phyloP scores from a whole-genome alignment of 2,329 filamentous ascomycete genomes.

The Eurotiales sp. region DNA sequence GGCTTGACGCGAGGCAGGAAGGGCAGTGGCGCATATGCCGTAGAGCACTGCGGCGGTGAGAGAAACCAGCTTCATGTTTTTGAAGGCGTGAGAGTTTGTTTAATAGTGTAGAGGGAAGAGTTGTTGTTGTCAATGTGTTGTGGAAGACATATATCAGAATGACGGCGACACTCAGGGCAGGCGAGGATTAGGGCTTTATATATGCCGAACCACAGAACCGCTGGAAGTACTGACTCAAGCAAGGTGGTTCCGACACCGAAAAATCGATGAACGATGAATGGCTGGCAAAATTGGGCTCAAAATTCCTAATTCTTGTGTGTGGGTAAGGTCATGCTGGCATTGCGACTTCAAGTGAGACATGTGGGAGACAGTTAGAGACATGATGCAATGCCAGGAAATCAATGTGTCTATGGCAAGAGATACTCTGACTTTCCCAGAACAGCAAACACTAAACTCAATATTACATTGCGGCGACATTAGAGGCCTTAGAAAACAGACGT shows the following conservation, averaged over 20 bases:
- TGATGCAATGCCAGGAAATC: neutral
- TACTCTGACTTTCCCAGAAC: too few relatives aligned
- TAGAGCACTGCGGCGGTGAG: constrained; percentile 19
- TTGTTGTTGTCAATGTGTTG: too few relatives aligned
- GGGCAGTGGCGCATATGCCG: constrained; percentile 21
- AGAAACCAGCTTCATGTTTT: constrained; percentile 23
- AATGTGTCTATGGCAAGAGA: neutral
- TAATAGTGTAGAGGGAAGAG: neutral
- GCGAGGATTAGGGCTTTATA: constrained; percentile 5
- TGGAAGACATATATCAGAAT: neutral
- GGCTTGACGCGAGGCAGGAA: constrained; percentile 17
- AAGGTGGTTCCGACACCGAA: too few relatives aligned
- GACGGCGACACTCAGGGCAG: constrained; percentile 4
- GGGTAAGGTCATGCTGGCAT: too few relatives aligned
- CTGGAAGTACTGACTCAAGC: neutral
- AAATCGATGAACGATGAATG: too few relatives aligned
- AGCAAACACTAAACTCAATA: too few relatives aligned
- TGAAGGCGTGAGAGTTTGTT: too few relatives aligned
- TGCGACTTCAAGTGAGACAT: neutral
- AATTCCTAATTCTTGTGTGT: too few relatives aligned
- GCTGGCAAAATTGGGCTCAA: too few relatives aligned
- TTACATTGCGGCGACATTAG: too few relatives aligned
- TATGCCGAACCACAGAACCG: neutral
- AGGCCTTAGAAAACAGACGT: too few relatives aligned
- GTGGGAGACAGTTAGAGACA: neutral